These are phyloP conservation scores for Lactarius sanguifluus DNA, from an alignment of 768 basidiomycete genomes.

Conservation along the genomic window DNA sequence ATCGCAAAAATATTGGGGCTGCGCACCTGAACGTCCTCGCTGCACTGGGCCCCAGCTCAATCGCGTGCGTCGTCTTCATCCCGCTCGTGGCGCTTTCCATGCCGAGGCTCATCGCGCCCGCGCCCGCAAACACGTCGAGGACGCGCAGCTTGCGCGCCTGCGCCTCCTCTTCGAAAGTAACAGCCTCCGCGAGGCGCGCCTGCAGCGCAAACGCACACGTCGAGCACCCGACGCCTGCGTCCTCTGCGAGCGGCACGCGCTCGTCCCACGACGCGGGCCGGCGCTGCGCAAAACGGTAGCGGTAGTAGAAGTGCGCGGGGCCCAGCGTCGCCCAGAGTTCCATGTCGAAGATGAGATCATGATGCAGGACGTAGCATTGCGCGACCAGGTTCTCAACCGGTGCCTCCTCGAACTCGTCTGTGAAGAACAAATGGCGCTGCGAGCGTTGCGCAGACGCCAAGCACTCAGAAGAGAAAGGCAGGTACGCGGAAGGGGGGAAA, in stretches of 20 bases:
- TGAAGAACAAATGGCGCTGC: conserved; percentile 64
- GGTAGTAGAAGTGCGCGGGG: conserved; percentile 54
- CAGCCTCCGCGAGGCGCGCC: conserved; percentile 20
- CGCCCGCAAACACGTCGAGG: conserved; percentile 47
- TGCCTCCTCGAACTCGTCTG: conserved; percentile 44
- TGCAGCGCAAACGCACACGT: conserved; percentile 41
- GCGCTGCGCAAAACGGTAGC: conserved; percentile 47
- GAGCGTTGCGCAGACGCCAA: not conserved
- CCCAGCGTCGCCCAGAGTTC: conserved; percentile 33
- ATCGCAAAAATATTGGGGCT: not conserved
- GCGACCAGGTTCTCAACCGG: conserved; percentile 44
- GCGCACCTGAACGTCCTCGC: conserved; percentile 61
- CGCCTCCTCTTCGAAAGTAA: conserved; percentile 37
- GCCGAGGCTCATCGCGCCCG: conserved; percentile 62
- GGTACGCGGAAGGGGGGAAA: not conserved
- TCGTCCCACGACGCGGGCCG: conserved; percentile 38
- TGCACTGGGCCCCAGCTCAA: conserved; percentile 78
- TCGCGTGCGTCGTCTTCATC: conserved; percentile 58
- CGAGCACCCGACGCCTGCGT: conserved; percentile 47
- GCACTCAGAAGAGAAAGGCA: not conserved
- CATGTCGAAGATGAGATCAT: conserved; percentile 33
- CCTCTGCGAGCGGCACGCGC: conserved; percentile 35
- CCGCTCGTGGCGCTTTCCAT: conserved; percentile 52
- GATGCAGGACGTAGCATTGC: conserved; percentile 49
- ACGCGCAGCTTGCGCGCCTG: conserved; percentile 33